Evolutionary conservation across 2,329 filamentous ascomycete species (phyloP), one percentile per base, ranked within the genome.

Genomic region (Hortaea sp.): DNA sequence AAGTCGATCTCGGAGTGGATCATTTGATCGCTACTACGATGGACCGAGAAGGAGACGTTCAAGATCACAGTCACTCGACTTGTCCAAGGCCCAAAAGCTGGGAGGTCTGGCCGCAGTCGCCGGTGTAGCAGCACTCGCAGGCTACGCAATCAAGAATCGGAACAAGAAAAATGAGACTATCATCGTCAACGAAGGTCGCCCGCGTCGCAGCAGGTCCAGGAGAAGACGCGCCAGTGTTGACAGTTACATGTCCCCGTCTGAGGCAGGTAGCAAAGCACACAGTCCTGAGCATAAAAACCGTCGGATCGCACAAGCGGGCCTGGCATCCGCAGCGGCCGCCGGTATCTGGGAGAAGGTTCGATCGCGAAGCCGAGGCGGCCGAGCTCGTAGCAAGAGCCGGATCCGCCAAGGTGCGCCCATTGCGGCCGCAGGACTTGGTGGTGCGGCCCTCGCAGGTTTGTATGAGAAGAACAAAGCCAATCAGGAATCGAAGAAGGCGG

Each of bases 401-500:
- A 49, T 81, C 34, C 69, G 75, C 49, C 67, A 75, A 50, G 78
- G 76, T 41, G 68, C 78, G 5, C 79, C 79, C 1, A 75, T 82
- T 45, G 73, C 76, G 53, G 78, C 76, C 37, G 77, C 78, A 44
- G 79, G 79, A 42, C 64, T 80, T 10, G 75, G 76, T 40, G 78
- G 76, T 53, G 79, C 79, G 37, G 79, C 77, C 10, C 67, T 78
- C 30, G 76, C 79, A 47, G 76, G 76, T 27, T 60, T 82, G 11
- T 82, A 81, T 56, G 79, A 82, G 63, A 79, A 74, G 56, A 75
- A 73, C 49, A 79, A 81, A 63, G 75, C 71, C 37, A 78, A 76
- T 60, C 78, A 78, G 56, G 74, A 76, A 47, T 69, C 67, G 12
- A 74, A 73, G 57, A 69, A 71, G 49, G 63, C 69, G 42, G 57